Evolutionary conservation across 352 stramenopile genomes (phyloP).

Genomic region (Pythium periplocum): DNA sequence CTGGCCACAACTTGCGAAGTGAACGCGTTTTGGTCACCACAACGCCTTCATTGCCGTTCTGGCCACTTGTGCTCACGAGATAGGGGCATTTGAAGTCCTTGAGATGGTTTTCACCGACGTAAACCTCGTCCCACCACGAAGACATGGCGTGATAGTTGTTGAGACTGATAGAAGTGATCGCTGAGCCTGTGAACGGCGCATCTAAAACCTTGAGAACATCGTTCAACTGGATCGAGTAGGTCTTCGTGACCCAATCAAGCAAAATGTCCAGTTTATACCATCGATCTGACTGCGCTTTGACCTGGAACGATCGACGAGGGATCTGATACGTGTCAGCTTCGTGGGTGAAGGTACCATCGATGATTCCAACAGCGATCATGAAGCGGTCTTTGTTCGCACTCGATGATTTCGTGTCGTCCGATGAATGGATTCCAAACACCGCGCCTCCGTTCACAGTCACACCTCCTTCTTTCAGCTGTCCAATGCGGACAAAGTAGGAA

Average conservation of each 20-base stretch:
- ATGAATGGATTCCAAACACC: constrained; percentile 46
- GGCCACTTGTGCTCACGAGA: constrained; percentile 11
- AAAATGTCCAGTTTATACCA: constrained; percentile 96
- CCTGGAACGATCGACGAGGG: constrained; percentile 40
- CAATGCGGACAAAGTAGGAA: constrained; percentile 76
- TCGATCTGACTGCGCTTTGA: constrained; percentile 47
- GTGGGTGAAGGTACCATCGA: constrained; percentile 61
- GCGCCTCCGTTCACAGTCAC: constrained; percentile 49
- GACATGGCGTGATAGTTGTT: constrained; percentile 79
- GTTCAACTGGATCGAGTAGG: constrained; percentile 90
- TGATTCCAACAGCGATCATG: constrained; percentile 61
- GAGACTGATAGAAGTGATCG: constrained; percentile 59
- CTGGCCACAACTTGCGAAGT: constrained; percentile 56
- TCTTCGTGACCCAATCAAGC: constrained; percentile 75
- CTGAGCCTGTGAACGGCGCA: constrained; percentile 42
- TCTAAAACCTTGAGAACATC: constrained; percentile 77
- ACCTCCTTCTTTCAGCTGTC: constrained; percentile 31
- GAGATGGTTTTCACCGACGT: constrained; percentile 89
- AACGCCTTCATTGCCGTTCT: constrained; percentile 22
- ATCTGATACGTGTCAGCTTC: constrained; percentile 69
- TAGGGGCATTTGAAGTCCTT: constrained; percentile 88
- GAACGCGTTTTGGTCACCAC: constrained; percentile 31
- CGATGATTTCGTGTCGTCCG: constrained; percentile 3
- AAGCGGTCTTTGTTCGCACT: constrained; percentile 33
- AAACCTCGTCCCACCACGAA: constrained; percentile 96